Base-by-base conservation (phyloP, 2,329 filamentous ascomycete genomes). In the Cladorrhinum sp. region DNA sequence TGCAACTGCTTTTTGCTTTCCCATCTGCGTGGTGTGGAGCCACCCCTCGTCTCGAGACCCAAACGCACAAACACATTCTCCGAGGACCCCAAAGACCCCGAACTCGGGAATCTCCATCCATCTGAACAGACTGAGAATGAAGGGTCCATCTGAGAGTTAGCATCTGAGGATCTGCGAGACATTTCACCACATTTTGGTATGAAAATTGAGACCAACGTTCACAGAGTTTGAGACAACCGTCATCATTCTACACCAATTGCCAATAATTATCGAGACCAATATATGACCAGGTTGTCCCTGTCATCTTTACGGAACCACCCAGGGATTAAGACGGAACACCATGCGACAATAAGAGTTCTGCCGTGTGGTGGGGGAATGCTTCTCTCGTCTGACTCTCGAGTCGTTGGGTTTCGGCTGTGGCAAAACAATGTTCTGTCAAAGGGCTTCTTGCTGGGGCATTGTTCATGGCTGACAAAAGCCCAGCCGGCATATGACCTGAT, bases 301-400 rank as follows among this genome's bases (percentile, higher is more conserved):
- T 36, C 36, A 46, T 46, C 14, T 18, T 23, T 46, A 23, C 53
- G 20, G 20, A 18, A 46, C 8, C 33, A 14, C 33, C 33, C 36
- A 42, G 30, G 50, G 52, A 30, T 21, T 39, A 55, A 55, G 52
- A 55, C 52, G 52, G 52, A 55, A 55, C 21, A 33, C 53, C 53
- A 55, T 46, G 36, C 52, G 26, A 36, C 36, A 55, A 55, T 28
- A 21, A 46, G 53, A n/a, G 9, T 23, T 14, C 33, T 46, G 52
- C 30, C 52, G 52, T 24, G 28, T 30, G 52, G 52, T 30, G 26
- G 26, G 26, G 26, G 26, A 30, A 30, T 30, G 26, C 26, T 30
- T 30, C 26, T 30, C 26, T n/a, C n/a, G n/a, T 30, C 26, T 30
- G 26, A 30, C 10, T 30, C 26, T 30, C 26, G 26, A 10, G 26